phyloP scores from a whole-genome alignment of 225 moss, liverwort and hornwort species.

The Sphagnum tenellum region DNA sequence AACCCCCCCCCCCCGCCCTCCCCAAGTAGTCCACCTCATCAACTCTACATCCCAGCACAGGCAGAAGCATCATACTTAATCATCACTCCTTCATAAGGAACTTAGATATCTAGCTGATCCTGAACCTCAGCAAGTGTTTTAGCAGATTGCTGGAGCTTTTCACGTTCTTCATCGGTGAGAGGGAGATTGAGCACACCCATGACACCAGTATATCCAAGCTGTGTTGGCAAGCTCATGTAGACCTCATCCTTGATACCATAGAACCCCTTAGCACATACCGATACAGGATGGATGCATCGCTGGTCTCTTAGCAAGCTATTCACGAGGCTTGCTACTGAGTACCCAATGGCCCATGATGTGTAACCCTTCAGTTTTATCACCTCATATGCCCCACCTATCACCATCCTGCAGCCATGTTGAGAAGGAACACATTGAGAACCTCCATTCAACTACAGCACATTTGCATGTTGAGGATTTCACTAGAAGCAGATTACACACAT shows the following conservation, averaged over 20 bases:
- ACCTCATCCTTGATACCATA: constrained; percentile 83
- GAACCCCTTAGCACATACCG: constrained; percentile 75
- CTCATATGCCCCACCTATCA: constrained; percentile 80
- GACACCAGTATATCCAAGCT: constrained; percentile 52
- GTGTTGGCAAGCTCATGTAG: constrained; percentile 63
- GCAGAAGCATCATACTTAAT: too few species aligned
- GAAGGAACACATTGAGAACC: not conserved
- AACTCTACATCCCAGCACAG: too few species aligned
- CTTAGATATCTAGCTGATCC: constrained; percentile 33
- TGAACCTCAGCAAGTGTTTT: constrained; percentile 44
- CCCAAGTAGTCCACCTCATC: too few species aligned
- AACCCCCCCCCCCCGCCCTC: too few species aligned
- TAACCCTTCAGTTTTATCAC: constrained; percentile 92
- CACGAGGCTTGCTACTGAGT: constrained; percentile 73
- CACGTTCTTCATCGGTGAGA: constrained; percentile 43
- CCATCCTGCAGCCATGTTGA: constrained; percentile 13
- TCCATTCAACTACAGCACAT: too few species aligned
- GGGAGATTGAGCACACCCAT: constrained; percentile 43
- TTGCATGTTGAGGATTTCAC: too few species aligned
- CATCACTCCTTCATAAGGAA: not conserved
- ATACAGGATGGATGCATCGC: constrained; percentile 70
- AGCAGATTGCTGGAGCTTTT: constrained; percentile 50
- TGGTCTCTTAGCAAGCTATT: constrained; percentile 76
- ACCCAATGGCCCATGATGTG: constrained; percentile 92
- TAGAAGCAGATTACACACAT: not conserved